A percentile compares a stretch with the other conserved stretches of the same genome.
Conservation (phyloP, 2,329 filamentous ascomycete species). For the Trichophyton equinum region DNA sequence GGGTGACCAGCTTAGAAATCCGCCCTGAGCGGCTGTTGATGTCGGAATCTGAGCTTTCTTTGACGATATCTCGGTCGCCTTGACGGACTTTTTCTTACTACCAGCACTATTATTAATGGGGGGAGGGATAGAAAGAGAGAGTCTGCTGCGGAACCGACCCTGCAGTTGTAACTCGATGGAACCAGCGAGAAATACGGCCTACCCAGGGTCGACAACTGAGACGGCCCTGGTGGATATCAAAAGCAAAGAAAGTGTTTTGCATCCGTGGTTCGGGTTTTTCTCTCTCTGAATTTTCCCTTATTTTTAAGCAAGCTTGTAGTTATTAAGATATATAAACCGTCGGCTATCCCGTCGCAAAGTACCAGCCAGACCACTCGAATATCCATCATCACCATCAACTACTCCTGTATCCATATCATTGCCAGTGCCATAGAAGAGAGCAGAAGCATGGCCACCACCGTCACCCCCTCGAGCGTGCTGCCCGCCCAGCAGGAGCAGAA, state of each 20-base stretch:
- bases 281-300: not conserved
- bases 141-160: too few relatives aligned
- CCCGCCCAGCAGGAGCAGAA: constrained; percentile 18
- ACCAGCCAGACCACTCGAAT: too few relatives aligned
- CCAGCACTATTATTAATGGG: too few relatives aligned
- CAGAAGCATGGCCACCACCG: not conserved
- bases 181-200: not conserved
- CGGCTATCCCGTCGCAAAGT: too few relatives aligned
- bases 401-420: not conserved
- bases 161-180: too few relatives aligned
- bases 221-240: too few relatives aligned
- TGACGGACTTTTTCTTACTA: too few relatives aligned
- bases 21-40: too few relatives aligned
- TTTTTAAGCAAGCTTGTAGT: not conserved
- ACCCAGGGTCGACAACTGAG: not conserved
- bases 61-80: too few relatives aligned
- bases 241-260: not conserved
- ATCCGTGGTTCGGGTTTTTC: not conserved
- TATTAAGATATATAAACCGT: too few relatives aligned
- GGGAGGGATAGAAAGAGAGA: too few relatives aligned
- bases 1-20: not conserved
- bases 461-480: constrained; percentile 3
- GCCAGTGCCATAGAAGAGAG: not conserved
- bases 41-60: too few relatives aligned
- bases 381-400: not conserved